Evolutionary conservation across 176 grass and related monocot genomes (phyloP), one percentile per base, ranked within the genome.

Genomic region (Sorghum bicolor): DNA sequence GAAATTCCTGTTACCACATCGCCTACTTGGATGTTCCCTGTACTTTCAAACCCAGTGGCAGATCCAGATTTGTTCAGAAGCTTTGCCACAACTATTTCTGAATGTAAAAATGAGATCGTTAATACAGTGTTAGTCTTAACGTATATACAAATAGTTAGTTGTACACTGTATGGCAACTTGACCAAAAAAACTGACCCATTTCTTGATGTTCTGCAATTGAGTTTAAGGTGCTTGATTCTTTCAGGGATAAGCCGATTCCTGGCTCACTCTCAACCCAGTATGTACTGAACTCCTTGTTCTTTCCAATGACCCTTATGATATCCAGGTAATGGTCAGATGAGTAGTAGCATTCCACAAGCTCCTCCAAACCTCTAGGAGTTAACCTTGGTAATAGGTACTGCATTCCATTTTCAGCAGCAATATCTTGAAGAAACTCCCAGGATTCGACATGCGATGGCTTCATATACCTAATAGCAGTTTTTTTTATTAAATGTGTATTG

Each of bases 361-460:
- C 72, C 82, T 67, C 72, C 14, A 84, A 38, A 40, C 61, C 64
- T 67, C 22, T 48, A 28, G 41, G 43, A 53, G 33, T 45, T 64
- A 73, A 66, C 30, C 30, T 67, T 75, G 28, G 61, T 20, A 84
- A 5, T 66, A 76, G 60, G 62, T 84, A 84, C 1, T 84, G 82
- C 61, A 31, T 76, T 32, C 82, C 62, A 75, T 84, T 47, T 65
- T 55, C 82, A n/a, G 30, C 60, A 50, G 72, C 72, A 9, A 84
- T 84, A 47, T 84, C 82, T 76, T 84, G 72, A 25, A 84, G 82
- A 76, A 84, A 84, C 41, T 67, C 82, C 82, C 72, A 84, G 57
- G 82, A 84, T n/a, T 84, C 82, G 0, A 76, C 43, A 55, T 76
- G 31, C 6, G 60, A 48, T 30, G 72, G 82, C n/a, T 84, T 84